Percentiles rank a stretch among this genome's conserved stretches.
Evolutionary conservation across 2,329 filamentous ascomycete species (phyloP).

Genomic region (Alternaria angustiovoidea): DNA sequence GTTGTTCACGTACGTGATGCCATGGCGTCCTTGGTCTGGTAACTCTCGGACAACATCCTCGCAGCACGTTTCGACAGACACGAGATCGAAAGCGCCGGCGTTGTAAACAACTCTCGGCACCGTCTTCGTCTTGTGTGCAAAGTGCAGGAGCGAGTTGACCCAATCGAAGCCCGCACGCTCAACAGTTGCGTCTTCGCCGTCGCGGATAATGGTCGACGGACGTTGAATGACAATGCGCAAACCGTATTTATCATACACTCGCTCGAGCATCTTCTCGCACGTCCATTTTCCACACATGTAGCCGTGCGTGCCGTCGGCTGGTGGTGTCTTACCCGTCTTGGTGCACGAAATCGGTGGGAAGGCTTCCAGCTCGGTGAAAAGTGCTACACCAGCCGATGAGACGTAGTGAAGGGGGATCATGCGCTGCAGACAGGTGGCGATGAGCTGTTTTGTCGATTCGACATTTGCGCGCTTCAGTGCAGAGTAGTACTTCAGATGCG

Average conservation of each 20-base stretch:
- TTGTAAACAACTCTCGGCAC: neutral
- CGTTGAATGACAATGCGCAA: conserved; percentile 15
- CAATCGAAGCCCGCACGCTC: conserved; percentile 1
- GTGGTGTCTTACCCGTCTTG: conserved; percentile 21
- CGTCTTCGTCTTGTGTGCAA: neutral
- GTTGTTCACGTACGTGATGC: neutral
- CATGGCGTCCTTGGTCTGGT: neutral
- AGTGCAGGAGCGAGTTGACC: conserved; percentile 10
- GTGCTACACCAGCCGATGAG: conserved; percentile 7
- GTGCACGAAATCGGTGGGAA: neutral
- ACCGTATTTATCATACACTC: neutral
- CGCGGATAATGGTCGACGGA: conserved; percentile 8
- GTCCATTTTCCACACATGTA: conserved; percentile 54
- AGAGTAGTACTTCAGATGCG: conserved; percentile 15
- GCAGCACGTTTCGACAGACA: neutral
- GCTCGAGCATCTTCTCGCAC: conserved; percentile 50
- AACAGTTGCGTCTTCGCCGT: neutral
- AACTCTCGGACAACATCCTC: neutral
- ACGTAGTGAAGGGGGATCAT: conserved; percentile 2
- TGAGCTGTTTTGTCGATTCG: conserved; percentile 5
- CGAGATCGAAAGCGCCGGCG: conserved; percentile 4
- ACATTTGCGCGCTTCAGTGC: conserved; percentile 12
- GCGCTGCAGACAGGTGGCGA: neutral
- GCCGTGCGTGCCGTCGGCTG: conserved; percentile 42
- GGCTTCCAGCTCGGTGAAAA: neutral